A percentile compares a stretch with the other conserved stretches of the same genome.
Evolutionary conservation across 1,139 yeast species (phyloP).

Genomic region (Yamadazyma epiphylla): DNA sequence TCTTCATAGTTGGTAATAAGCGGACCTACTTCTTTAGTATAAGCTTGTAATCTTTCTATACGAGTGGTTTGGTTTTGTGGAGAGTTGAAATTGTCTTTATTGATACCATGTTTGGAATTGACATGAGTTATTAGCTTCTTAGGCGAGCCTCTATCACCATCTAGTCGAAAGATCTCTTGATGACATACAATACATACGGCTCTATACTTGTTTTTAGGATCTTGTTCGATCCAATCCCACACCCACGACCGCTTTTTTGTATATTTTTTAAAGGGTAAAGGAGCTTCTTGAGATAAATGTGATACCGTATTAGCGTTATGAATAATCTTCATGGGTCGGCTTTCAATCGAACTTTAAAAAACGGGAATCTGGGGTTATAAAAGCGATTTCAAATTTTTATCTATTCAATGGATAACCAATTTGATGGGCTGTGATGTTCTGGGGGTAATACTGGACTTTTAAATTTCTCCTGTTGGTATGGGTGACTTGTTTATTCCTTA

Average conservation of each 20-base stretch:
- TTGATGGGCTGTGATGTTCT: too few relatives aligned
- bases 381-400: too few relatives aligned
- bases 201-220: slow-evolving; percentile 12
- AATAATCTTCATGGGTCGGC: background rate
- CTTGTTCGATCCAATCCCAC: slow-evolving; percentile 17
- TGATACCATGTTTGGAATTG: slow-evolving; percentile 13
- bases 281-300: slow-evolving; percentile 12
- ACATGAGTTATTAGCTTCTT: slow-evolving; percentile 15
- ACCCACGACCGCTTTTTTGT: slow-evolving; percentile 16
- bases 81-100: slow-evolving; percentile 9
- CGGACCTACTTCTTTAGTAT: slow-evolving; percentile 9
- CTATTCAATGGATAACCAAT: too few relatives aligned
- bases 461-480: too few relatives aligned
- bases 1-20: slow-evolving; percentile 13
- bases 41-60: slow-evolving; percentile 7
- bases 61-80: slow-evolving; percentile 4
- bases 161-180: slow-evolving; percentile 13
- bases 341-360: too few relatives aligned
- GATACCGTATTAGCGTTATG: slow-evolving; percentile 2
- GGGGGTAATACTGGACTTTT: too few relatives aligned
- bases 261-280: slow-evolving; percentile 13
- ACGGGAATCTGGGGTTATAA: too few relatives aligned
- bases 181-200: slow-evolving; percentile 14
- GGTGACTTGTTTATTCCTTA: too few relatives aligned
- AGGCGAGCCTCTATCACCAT: slow-evolving; percentile 16